Evolutionary conservation across 768 basidiomycete species (phyloP).

Genomic region (Lentinula aciculospora): DNA sequence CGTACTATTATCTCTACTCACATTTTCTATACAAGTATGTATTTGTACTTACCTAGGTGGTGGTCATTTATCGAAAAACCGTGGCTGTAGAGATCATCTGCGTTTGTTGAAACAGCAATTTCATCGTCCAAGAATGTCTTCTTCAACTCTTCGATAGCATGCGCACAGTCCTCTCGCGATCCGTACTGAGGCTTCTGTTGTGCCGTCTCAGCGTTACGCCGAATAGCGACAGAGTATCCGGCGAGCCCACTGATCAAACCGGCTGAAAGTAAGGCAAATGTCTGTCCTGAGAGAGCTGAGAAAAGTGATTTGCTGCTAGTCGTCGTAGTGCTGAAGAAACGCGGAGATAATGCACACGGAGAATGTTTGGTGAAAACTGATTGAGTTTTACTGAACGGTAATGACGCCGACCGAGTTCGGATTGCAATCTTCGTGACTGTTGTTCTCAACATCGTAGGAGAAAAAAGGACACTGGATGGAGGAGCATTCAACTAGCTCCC

Average conservation of each 20-base stretch:
- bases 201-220: not conserved
- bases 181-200: slow-evolving; percentile 29
- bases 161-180: slow-evolving; percentile 34
- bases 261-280: not conserved
- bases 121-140: slow-evolving; percentile 34
- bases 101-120: slow-evolving; percentile 43
- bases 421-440: not conserved
- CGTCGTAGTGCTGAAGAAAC: not conserved
- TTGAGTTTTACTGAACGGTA: not conserved
- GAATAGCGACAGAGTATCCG: not conserved
- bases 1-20: not conserved
- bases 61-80: slow-evolving; percentile 70
- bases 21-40: slow-evolving; percentile 9
- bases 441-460: not conserved
- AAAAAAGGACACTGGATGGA: not conserved
- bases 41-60: slow-evolving; percentile 50
- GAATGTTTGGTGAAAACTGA: not conserved
- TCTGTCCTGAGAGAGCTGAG: not conserved
- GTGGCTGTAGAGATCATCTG: slow-evolving; percentile 44
- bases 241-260: not conserved
- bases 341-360: not conserved
- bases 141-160: slow-evolving; percentile 54
- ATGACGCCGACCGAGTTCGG: not conserved
- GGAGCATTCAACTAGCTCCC: not conserved
- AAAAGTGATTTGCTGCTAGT: not conserved